Evolutionary conservation across 2,329 filamentous ascomycete species (phyloP).

Genomic region (Biscogniauxia mediterranea): DNA sequence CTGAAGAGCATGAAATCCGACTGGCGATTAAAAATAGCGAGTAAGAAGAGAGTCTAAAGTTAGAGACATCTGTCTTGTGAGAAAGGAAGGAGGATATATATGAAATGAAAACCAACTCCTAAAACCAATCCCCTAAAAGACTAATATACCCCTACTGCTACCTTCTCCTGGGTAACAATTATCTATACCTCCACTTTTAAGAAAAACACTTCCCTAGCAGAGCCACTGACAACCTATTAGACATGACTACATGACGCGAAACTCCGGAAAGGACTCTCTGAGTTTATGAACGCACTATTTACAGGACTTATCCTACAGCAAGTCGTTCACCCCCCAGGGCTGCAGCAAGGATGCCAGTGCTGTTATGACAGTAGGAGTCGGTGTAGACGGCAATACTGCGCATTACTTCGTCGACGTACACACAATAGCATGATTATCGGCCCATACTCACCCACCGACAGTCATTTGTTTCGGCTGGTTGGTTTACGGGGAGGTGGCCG

Average conservation of each 20-base stretch:
- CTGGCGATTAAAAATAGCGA: conserved; percentile 25
- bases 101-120: neutral
- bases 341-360: conserved; percentile 13
- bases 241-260: conserved; percentile 20
- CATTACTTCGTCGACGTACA: conserved; percentile 16
- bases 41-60: conserved; percentile 8
- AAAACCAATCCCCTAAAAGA: neutral
- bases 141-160: neutral
- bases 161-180: too few species aligned
- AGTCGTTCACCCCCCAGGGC: conserved; percentile 13
- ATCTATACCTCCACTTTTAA: too few species aligned
- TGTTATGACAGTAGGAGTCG: conserved; percentile 15
- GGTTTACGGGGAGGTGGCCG: conserved; percentile 17
- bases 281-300: conserved; percentile 22
- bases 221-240: conserved; percentile 10
- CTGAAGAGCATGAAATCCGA: conserved; percentile 24
- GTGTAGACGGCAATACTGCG: conserved; percentile 12
- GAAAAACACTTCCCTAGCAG: neutral
- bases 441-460: conserved; percentile 17
- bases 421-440: conserved; percentile 19
- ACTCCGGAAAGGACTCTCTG: conserved; percentile 16
- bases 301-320: conserved; percentile 13
- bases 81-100: neutral
- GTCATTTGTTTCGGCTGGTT: conserved; percentile 16
- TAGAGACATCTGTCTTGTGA: neutral